Evolutionary conservation across 2,329 filamentous ascomycete species (phyloP), one percentile per base, ranked within the genome.

Genomic region (Hypoxylon sp.): DNA sequence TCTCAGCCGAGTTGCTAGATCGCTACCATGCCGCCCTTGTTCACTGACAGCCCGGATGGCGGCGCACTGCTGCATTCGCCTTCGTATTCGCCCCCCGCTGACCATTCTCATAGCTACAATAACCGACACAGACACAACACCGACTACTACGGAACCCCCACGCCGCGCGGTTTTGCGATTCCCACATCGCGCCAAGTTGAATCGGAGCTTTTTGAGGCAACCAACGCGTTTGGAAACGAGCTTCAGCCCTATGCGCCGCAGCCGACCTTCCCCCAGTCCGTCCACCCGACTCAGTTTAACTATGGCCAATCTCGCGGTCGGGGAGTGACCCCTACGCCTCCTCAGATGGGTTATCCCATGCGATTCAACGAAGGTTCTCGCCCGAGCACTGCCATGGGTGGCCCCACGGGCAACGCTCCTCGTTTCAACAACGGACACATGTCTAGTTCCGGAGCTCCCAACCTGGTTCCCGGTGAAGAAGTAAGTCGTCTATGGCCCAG

Each of bases 1-100:
- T 33, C 29, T 33, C 15, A 4, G n/a, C n/a, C n/a, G 17, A 35
- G 29, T 33, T 33, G 29, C 11, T n/a, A n/a, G 5, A 35, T 15
- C n/a, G n/a, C 31, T 13, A 35, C n/a, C n/a, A 8, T 29, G 33
- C 13, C n/a, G 15, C 17, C 53, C 42, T n/a, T 11, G 53, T 38
- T 48, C 27, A 3, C 48, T 24, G 37, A 27, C 18, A 53, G 54
- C 11, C 37, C 62, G 4, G 55, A 48, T 26, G 65, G 64, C 13
- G 67, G 67, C 20, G 67, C 60, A 11, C 65, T 57, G 50, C 43
- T 67, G 1, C 50, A 59, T 15, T 52, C 59, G 31, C n/a, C n/a
- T 7, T 35, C 31, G 5, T 35, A 13, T 2, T n/a, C 31, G 2
- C 3, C 31, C 8, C 17, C 4, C 5, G 33, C 17, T 35, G 46